phyloP scores from a whole-genome alignment of 495 filamentous ascomycete genomes.

The Podospora comata region DNA sequence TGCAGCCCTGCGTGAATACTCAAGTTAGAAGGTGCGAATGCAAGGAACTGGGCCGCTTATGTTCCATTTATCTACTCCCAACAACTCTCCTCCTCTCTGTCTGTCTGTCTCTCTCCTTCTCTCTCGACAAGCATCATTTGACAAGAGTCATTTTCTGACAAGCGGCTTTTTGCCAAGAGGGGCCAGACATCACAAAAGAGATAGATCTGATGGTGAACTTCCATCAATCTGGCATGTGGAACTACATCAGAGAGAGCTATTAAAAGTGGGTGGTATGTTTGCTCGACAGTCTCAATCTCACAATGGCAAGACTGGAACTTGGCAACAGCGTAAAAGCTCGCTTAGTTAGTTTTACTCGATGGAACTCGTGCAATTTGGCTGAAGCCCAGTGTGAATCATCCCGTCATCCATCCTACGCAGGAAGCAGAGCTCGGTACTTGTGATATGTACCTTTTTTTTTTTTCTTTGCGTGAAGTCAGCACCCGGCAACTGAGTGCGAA shows the following conservation, averaged over 20 bases:
- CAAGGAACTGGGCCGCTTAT: neutral
- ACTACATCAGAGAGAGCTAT: neutral
- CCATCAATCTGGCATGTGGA: neutral
- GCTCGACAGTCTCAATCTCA: neutral
- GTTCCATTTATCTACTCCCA: neutral
- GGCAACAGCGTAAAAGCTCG: neutral
- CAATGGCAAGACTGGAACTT: conserved; percentile 6
- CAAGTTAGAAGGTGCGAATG: neutral
- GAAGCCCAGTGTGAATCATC: conserved; percentile 17
- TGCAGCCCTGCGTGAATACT: neutral
- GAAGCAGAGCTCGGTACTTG: conserved; percentile 9
- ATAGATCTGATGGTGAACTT: neutral
- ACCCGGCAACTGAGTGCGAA: neutral
- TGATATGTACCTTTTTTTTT: neutral
- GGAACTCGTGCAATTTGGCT: conserved; percentile 22
- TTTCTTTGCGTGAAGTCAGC: neutral
- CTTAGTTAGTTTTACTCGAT: conserved; percentile 6
- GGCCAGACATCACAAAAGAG: neutral
- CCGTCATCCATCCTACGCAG: conserved; percentile 8
- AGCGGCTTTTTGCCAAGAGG: neutral
- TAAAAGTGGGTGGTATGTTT: neutral
- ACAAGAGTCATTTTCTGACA: neutral
- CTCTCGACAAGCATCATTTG: neutral
- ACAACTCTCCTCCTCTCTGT: neutral
- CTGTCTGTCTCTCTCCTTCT: neutral